Evolutionary conservation across 371 early-diverging fungal genomes (phyloP), one percentile per base, ranked within the genome.

Genomic region (Sporodiniella umbellata): DNA sequence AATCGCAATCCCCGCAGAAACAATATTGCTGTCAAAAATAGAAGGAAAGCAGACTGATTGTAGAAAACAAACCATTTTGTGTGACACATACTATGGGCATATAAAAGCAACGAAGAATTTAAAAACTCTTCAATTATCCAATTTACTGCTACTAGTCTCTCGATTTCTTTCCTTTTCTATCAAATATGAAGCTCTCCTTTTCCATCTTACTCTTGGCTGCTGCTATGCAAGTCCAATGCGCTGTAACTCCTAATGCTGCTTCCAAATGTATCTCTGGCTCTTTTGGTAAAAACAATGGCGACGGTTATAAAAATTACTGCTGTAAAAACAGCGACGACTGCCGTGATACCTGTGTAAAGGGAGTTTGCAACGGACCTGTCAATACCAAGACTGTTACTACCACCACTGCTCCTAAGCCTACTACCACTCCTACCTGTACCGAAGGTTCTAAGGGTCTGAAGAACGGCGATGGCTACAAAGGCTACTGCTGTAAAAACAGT

Each of bases 241-340:
- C 45, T 24, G 23, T 15, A 37, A 37, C 11, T 5, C 37, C 7
- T 15, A 15, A n/a, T 37, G n/a, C 6, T 14, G 37, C n/a, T 31
- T 14, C 30, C 4, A 37, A 37, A 0, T 48, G 48, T 38, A 10
- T 25, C 26, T 24, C 48, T 17, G 48, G 48, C 18, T 48, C 48
- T 2, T 37, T 24, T 6, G 35, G 35, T 24, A 23, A 33, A 14
- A 24, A 24, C 5, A 37, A 37, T 4, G 48, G 48, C 4, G 38
- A 48, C 33, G 48, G 48, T 3, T 48, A 48, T 24, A 48, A 37
- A 4, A 38, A 25, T 10, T 38, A 23, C 26, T 48, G 48, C 15
- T 48, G 48, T 15, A 35, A 14, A n/a, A 17, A 48, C 33, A 31
- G 33, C n/a, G 31, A 31, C 8, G 48, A 48, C 15, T 48, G 48